A percentile compares a stretch with the other conserved stretches of the same genome.
phyloP scores from a whole-genome alignment of 1,284 basidiomycete species.

The Fomitopsis pinicola region DNA sequence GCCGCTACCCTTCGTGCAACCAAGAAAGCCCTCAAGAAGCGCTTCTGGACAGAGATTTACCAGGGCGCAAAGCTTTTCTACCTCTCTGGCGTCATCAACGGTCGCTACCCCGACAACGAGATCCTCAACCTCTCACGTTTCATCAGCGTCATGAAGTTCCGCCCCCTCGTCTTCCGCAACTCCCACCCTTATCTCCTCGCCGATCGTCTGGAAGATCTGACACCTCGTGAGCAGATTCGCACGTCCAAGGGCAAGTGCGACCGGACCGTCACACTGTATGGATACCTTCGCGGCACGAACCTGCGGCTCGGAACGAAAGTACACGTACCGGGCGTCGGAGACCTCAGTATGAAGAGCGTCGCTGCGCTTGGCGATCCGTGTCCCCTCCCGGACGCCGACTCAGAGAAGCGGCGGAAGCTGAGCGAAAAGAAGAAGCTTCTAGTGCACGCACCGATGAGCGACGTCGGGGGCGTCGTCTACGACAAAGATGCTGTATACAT shows the following conservation, averaged over 20 bases:
- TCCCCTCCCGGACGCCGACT: conserved; percentile 88
- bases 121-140: conserved; percentile 95
- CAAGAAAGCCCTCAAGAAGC: conserved; percentile 95
- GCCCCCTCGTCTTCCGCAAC: conserved; percentile 95
- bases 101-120: conserved; percentile 96
- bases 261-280: conserved; percentile 89
- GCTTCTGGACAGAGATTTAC: conserved; percentile 99
- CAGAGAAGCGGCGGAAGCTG: conserved; percentile 89
- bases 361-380: conserved; percentile 88
- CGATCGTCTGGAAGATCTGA: conserved; percentile 95
- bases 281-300: conserved; percentile 92
- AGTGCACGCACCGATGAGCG: conserved; percentile 98
- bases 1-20: conserved; percentile 82
- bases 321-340: conserved; percentile 95
- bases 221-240: conserved; percentile 81
- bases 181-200: conserved; percentile 94
- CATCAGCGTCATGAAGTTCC: conserved; percentile 98
- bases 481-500: conserved; percentile 99
- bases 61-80: conserved; percentile 99
- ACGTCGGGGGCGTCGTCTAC: conserved; percentile 94
- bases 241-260: conserved; percentile 82
- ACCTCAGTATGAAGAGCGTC: conserved; percentile 74
- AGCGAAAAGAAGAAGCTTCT: conserved; percentile 93
- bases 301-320: conserved; percentile 80
- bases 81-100: conserved; percentile 95